phyloP scores from a whole-genome alignment of 768 basidiomycete genomes.

The Tulasnella sp. region DNA sequence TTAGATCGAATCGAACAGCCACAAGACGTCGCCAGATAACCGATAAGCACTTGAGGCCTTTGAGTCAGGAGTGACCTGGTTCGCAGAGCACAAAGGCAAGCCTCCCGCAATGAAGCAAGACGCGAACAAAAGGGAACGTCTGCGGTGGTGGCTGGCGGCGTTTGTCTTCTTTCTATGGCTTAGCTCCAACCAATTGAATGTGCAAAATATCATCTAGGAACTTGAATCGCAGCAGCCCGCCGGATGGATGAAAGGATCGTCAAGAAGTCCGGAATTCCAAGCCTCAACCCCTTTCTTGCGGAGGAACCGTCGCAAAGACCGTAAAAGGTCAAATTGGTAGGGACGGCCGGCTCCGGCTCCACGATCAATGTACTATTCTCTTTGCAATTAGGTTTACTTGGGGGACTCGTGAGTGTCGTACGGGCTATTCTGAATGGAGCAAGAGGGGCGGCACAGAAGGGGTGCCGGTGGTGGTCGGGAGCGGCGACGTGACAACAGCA shows the following conservation, averaged over 20 bases:
- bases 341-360: neutral
- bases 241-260: neutral
- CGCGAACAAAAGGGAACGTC: neutral
- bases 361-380: neutral
- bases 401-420: neutral
- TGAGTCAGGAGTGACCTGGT: neutral
- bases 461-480: neutral
- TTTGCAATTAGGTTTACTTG: neutral
- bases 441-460: neutral
- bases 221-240: neutral
- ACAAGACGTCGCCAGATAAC: neutral
- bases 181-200: neutral
- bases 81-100: neutral
- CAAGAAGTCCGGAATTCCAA: neutral
- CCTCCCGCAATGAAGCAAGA: neutral
- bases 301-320: neutral
- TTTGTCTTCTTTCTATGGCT: neutral
- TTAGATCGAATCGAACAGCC: neutral
- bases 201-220: neutral
- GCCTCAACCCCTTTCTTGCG: neutral
- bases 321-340: neutral
- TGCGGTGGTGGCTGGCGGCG: neutral
- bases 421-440: neutral
- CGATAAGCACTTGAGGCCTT: neutral
- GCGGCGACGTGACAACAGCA: slow-evolving; percentile 1